phyloP scores from a whole-genome alignment of 1,284 basidiomycete genomes.

The Ceratobasidium sp. region DNA sequence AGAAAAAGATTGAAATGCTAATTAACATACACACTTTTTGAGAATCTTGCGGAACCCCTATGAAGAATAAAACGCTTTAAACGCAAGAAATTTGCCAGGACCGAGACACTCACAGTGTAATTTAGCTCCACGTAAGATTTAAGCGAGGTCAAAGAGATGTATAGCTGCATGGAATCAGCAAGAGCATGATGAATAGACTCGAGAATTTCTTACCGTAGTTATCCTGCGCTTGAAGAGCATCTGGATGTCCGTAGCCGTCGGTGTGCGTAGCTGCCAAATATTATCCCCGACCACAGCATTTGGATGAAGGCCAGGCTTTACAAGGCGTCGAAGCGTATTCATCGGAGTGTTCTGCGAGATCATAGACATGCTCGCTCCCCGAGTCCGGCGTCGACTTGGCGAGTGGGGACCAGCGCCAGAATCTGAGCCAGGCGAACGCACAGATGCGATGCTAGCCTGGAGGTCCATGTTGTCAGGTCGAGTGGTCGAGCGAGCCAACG shows the following conservation, averaged over 20 bases:
- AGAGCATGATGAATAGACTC: background rate
- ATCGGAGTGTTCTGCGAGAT: conserved; percentile 35
- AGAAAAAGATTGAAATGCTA: background rate
- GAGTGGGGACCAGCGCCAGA: conserved; percentile 52
- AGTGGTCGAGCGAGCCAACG: conserved; percentile 20
- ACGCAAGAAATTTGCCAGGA: too few species aligned
- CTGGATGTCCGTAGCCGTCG: conserved; percentile 89
- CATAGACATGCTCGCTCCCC: conserved; percentile 37
- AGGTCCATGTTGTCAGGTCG: conserved; percentile 41
- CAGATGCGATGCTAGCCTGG: conserved; percentile 47
- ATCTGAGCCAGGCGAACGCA: conserved; percentile 54
- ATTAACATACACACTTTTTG: conserved; percentile 77
- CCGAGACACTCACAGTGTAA: conserved; percentile 67
- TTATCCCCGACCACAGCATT: conserved; percentile 49
- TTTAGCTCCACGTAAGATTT: conserved; percentile 96
- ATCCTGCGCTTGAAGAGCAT: conserved; percentile 93
- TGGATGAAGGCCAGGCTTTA: conserved; percentile 19
- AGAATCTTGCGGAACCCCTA: conserved; percentile 91
- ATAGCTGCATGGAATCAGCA: conserved; percentile 60
- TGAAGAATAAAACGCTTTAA: background rate
- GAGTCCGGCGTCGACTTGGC: conserved; percentile 26
- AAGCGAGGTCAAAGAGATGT: conserved; percentile 84
- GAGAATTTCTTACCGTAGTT: conserved; percentile 60
- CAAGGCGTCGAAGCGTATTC: conserved; percentile 25
- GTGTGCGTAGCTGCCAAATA: conserved; percentile 83